Evolutionary conservation across 179 eudicot genomes (phyloP).

Genomic region (Spinacia oleracea): DNA sequence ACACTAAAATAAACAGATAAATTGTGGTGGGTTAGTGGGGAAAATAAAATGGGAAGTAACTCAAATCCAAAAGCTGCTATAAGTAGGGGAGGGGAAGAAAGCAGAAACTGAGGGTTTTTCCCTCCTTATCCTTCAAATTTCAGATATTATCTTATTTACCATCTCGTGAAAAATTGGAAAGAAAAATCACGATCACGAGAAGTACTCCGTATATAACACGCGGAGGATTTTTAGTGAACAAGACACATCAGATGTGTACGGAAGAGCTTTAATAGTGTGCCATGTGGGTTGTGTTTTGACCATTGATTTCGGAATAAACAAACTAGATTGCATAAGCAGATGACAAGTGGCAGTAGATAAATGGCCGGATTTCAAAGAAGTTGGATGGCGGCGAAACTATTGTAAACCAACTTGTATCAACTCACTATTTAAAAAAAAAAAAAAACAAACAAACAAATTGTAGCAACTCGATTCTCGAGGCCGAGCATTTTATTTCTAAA

Average conservation of each 20-base stretch:
- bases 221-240: not conserved
- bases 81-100: conserved; percentile 26
- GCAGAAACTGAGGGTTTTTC: too few species aligned
- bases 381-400: not conserved
- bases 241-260: not conserved
- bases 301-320: conserved; percentile 1
- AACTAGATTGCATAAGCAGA: not conserved
- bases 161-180: not conserved
- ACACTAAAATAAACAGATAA: not conserved
- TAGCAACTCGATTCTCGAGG: not conserved
- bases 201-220: conserved; percentile 16
- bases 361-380: not conserved
- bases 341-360: conserved; percentile 4
- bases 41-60: not conserved
- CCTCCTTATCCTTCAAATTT: not conserved
- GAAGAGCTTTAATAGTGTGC: not conserved
- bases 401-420: not conserved
- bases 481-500: not conserved
- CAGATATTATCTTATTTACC: not conserved
- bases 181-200: not conserved
- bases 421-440: too few species aligned
- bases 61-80: conserved; percentile 16
- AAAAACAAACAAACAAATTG: too few species aligned
- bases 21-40: conserved; percentile 10
- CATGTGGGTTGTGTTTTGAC: not conserved